Conservation (phyloP, 345 rosid species). For the Ricinus communis region DNA sequence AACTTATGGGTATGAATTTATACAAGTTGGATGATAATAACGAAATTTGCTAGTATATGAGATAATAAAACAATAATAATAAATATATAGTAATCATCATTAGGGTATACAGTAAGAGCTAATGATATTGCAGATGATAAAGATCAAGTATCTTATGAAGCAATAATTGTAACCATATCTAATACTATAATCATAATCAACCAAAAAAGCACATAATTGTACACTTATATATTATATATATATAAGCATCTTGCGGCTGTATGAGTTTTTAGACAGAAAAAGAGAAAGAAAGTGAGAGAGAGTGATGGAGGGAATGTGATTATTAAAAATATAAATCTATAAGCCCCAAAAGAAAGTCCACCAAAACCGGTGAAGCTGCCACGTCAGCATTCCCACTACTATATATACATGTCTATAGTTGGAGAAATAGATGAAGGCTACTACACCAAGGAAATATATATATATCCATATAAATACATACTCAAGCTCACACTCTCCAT, state of each 20-base stretch:
- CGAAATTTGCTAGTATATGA: too few relatives aligned
- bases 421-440: background rate
- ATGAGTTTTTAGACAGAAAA: too few relatives aligned
- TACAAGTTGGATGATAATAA: too few relatives aligned
- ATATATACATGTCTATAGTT: background rate
- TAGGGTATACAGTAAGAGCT: background rate
- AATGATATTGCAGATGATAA: slow-evolving; percentile 18
- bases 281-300: background rate
- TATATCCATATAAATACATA: too few relatives aligned
- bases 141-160: slow-evolving; percentile 15
- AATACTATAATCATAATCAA: slow-evolving; percentile 8
- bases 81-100: slow-evolving; percentile 2
- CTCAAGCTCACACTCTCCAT: too few relatives aligned
- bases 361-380: slow-evolving; percentile 15
- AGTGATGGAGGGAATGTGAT: slow-evolving; percentile 24
- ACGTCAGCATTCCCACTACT: slow-evolving; percentile 15
- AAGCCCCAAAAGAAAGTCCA: background rate
- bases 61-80: background rate
- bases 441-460: too few relatives aligned
- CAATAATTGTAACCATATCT: slow-evolving; percentile 31
- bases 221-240: background rate
- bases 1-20: too few relatives aligned
- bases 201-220: background rate
- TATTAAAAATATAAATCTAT: slow-evolving; percentile 4
- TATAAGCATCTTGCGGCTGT: slow-evolving; percentile 1